Evolutionary conservation across 257 asterid genomes (phyloP), one percentile per base, ranked within the genome.

Genomic region (Fraxinus cuspidata): DNA sequence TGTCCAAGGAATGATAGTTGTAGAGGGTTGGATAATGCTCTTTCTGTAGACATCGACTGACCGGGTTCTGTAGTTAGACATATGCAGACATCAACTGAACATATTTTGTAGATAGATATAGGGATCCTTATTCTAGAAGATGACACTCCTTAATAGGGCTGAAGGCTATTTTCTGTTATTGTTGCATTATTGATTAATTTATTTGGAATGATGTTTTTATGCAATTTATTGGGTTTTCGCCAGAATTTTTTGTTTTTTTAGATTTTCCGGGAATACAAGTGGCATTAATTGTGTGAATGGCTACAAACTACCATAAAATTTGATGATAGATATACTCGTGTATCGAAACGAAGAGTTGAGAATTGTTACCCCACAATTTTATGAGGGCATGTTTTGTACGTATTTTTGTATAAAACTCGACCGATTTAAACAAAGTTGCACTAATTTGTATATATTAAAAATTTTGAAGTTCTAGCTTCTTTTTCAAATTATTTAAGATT

Each of bases 401-500:
- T 44, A 13, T 11, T 44, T 2, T 12, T 13, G 19, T 12, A 44
- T 12, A 3, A 11, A 3, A 13, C 19, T 44, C 19, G 53, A 44
- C 6, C 0, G 19, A 44, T 0, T 44, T 44, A 44, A 44, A 44
- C 1, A 44, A 44, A 13, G 15, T 12, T 44, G 53, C 15, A 44
- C 5, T 44, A 11, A 11, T 12, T 44, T 11, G 51, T 44, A 3
- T 12, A 44, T 44, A 44, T 40, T 40, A 40, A 40, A 40, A 0
- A 40, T 40, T 2, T 49, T 49, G 58, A 49, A 49, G 56, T 49
- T 6, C 9, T 53, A 5, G 63, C 63, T 53, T 51, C 23, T 4
- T 53, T 18, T 53, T 53, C 25, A 53, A 78, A 70, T 44, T 68
- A 28, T 73, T 60, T 19, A 19, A 76, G 84, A 86, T 81, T 79